phyloP scores from a whole-genome alignment of 2,329 filamentous ascomycete species.

The Penicillium nordicum region DNA sequence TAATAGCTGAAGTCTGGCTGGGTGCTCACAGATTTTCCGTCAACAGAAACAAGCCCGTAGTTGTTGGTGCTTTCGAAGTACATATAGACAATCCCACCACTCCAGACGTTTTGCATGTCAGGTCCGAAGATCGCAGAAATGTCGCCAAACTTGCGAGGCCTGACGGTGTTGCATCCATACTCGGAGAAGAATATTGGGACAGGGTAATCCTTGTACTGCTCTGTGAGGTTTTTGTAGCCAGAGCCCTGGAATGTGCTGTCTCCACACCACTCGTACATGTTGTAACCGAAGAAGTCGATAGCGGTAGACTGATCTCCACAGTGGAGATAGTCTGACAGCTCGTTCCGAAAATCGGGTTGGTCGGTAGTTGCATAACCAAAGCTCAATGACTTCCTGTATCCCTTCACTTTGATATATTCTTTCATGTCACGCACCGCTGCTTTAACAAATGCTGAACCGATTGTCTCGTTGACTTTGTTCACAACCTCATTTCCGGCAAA shows the following conservation, averaged over 20 bases:
- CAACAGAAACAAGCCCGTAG: conserved; percentile 66
- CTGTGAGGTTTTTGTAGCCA: conserved; percentile 73
- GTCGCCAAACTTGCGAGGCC: conserved; percentile 76
- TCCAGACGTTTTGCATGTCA: conserved; percentile 80
- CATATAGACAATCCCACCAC: conserved; percentile 96
- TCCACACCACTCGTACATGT: conserved; percentile 98
- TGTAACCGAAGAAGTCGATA: conserved; percentile 98
- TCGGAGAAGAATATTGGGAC: conserved; percentile 96
- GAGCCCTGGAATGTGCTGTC: conserved; percentile 71
- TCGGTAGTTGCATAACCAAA: conserved; percentile 64
- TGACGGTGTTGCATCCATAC: conserved; percentile 82
- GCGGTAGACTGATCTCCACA: conserved; percentile 64
- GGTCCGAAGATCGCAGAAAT: conserved; percentile 72
- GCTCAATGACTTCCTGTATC: conserved; percentile 67
- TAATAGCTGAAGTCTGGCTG: conserved; percentile 20
- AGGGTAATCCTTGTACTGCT: conserved; percentile 81
- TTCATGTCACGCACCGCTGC: conserved; percentile 93
- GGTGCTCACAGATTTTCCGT: conserved; percentile 58
- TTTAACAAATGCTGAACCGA: conserved; percentile 87
- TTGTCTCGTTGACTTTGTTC: conserved; percentile 77
- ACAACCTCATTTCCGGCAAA: conserved; percentile 97
- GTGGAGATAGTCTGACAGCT: conserved; percentile 90
- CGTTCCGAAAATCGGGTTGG: conserved; percentile 63
- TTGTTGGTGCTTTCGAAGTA: conserved; percentile 88
- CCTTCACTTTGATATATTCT: conserved; percentile 76